Evolutionary conservation across 768 basidiomycete genomes (phyloP).

Genomic region (Daedaleopsis nitida): DNA sequence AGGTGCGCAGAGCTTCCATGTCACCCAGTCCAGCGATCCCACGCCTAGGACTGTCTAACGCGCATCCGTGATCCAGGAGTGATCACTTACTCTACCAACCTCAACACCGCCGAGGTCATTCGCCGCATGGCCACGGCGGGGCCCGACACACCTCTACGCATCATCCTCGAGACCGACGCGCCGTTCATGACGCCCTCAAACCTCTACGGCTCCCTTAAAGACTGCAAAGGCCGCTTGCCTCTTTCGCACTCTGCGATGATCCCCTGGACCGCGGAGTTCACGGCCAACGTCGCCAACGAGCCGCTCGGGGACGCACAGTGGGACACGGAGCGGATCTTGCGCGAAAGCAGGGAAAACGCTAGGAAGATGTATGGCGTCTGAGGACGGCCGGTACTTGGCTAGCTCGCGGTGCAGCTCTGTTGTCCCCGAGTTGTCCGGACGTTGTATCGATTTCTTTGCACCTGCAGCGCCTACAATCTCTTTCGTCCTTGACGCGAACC

Average conservation of each 20-base stretch:
- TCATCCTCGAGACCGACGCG: slow-evolving; percentile 82
- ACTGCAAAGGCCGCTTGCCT: slow-evolving; percentile 58
- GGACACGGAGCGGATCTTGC: slow-evolving; percentile 60
- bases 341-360: slow-evolving; percentile 66
- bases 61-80: slow-evolving; percentile 50
- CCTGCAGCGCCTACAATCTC: no score
- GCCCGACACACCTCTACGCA: slow-evolving; percentile 29
- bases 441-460: not conserved
- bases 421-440: not conserved
- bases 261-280: slow-evolving; percentile 82
- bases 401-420: not conserved
- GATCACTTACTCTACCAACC: slow-evolving; percentile 76
- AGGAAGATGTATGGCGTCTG: slow-evolving; percentile 55
- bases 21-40: slow-evolving; percentile 29
- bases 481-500: no score
- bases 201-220: slow-evolving; percentile 58
- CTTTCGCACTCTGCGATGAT: slow-evolving; percentile 81
- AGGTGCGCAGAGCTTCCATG: slow-evolving; percentile 37
- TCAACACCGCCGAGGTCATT: slow-evolving; percentile 70
- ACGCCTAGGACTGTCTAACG: slow-evolving; percentile 45
- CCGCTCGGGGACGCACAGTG: slow-evolving; percentile 30
- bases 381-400: not conserved
- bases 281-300: slow-evolving; percentile 49
- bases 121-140: slow-evolving; percentile 37
- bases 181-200: slow-evolving; percentile 86